Evolutionary conservation across 2,329 filamentous ascomycete species (phyloP).

Genomic region (Fusarium beomiforme): DNA sequence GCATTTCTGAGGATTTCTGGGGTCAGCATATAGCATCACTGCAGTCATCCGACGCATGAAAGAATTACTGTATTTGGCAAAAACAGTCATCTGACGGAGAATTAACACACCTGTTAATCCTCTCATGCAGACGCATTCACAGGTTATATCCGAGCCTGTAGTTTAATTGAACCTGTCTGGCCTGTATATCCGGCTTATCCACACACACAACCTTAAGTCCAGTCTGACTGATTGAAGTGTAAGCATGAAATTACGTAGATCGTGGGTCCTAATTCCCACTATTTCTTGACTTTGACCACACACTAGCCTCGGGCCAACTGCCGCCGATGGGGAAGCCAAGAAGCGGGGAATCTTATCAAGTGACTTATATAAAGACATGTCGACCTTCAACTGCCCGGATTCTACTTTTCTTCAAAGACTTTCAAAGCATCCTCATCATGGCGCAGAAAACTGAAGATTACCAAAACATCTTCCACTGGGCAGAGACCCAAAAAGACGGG

Average conservation of each 20-base stretch:
- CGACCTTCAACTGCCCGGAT: neutral
- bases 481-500: constrained; percentile 68
- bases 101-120: too few relatives aligned
- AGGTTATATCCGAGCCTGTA: neutral
- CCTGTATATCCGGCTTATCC: neutral
- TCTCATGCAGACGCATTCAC: too few relatives aligned
- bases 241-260: constrained; percentile 6
- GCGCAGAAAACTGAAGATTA: constrained; percentile 48
- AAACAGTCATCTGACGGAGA: rapidly evolving
- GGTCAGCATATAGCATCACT: neutral
- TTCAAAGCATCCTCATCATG: neutral
- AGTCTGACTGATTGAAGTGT: constrained; percentile 26
- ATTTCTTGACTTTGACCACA: neutral
- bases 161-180: neutral
- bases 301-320: neutral
- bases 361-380: neutral
- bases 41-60: neutral
- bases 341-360: neutral
- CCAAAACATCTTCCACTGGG: constrained; percentile 66
- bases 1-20: neutral
- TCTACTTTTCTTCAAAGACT: neutral
- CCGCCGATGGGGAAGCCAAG: neutral
- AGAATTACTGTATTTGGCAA: neutral
- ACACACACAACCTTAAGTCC: neutral
- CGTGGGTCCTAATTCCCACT: neutral